These are phyloP conservation scores for Persicaria maculosa DNA, from an alignment of 148 eudicot species.

Conservation along the genomic window DNA sequence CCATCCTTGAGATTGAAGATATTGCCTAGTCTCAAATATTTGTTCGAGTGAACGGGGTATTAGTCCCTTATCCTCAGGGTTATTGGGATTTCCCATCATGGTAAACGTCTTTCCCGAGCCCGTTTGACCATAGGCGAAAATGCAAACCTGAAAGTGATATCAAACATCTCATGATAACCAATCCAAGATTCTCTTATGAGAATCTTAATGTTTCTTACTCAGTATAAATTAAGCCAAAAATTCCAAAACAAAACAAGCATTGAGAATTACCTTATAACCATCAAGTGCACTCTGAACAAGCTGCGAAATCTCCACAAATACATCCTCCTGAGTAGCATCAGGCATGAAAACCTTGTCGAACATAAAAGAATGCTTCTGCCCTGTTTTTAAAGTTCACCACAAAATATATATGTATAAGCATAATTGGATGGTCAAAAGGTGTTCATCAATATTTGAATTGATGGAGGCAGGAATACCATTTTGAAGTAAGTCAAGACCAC, in stretches of 20 bases:
- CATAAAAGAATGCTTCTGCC: constrained; percentile 77
- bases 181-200: neutral
- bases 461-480: constrained; percentile 44
- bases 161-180: neutral
- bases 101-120: constrained; percentile 98
- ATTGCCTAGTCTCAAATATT: constrained; percentile 71
- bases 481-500: constrained; percentile 81
- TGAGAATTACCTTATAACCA: constrained; percentile 75
- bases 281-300: constrained; percentile 99
- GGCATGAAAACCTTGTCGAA: constrained; percentile 91
- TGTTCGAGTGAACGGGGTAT: constrained; percentile 94
- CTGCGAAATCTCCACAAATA: constrained; percentile 97
- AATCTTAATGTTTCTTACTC: neutral
- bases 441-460: neutral
- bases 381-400: constrained; percentile 24
- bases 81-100: constrained; percentile 93
- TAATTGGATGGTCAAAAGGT: neutral
- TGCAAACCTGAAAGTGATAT: constrained; percentile 56
- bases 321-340: constrained; percentile 74
- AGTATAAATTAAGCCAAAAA: neutral
- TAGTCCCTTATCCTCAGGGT: constrained; percentile 66
- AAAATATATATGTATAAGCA: constrained; percentile 10
- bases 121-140: constrained; percentile 98
- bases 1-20: constrained; percentile 88
- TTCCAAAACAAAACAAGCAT: neutral